These are phyloP conservation scores for Nadsonia fulvescens DNA, from an alignment of 805 yeast species.

Conservation along the genomic window DNA sequence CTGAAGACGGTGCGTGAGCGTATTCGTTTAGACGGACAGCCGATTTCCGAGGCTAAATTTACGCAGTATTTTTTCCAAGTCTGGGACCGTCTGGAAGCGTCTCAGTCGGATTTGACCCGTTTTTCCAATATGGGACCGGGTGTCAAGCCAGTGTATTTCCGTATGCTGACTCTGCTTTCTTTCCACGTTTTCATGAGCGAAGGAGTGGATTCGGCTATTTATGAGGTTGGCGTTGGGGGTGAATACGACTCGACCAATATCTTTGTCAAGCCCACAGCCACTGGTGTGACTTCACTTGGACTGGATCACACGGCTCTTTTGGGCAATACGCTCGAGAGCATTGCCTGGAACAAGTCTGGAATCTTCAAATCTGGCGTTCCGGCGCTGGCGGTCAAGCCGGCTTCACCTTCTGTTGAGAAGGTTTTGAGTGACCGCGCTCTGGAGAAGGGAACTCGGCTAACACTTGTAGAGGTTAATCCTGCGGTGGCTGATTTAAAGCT, in stretches of 20 bases:
- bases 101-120: constrained; percentile 32
- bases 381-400: constrained; percentile 53
- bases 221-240: constrained; percentile 98
- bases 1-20: constrained; percentile 84
- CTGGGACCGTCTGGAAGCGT: constrained; percentile 58
- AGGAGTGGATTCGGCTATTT: constrained; percentile 82
- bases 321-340: constrained; percentile 73
- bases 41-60: constrained; percentile 64
- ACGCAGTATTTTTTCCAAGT: constrained; percentile 85
- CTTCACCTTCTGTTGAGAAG: constrained; percentile 28
- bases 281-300: constrained; percentile 77
- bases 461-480: constrained; percentile 31
- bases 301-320: constrained; percentile 79
- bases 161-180: constrained; percentile 73
- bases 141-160: constrained; percentile 81
- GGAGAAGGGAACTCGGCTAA: constrained; percentile 36
- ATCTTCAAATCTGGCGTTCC: constrained; percentile 55
- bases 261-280: constrained; percentile 56
- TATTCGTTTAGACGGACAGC: constrained; percentile 70
- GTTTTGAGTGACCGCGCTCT: constrained; percentile 44
- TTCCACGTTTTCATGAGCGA: constrained; percentile 82
- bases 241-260: constrained; percentile 93
- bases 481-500: constrained; percentile 18
- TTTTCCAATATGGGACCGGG: constrained; percentile 64
- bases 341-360: constrained; percentile 95